Percentiles rank a stretch among this genome's conserved stretches.
Evolutionary conservation across 352 stramenopile genomes (phyloP).

Genomic region (Phytophthora pistaciae): DNA sequence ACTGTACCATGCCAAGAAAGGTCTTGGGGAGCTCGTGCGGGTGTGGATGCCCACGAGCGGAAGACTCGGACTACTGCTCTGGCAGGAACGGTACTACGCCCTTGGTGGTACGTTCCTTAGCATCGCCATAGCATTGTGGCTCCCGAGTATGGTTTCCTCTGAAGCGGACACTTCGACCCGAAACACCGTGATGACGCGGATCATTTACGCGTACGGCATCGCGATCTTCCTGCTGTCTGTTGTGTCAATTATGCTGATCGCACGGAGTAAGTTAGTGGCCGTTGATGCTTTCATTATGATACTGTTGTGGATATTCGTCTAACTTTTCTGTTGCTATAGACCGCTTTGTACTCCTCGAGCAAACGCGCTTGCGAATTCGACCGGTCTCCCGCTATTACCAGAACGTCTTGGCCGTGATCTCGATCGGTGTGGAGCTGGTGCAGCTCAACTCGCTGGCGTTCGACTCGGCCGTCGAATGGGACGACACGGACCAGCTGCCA

Average conservation of each 20-base stretch:
- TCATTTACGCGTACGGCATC: slow-evolving; percentile 51
- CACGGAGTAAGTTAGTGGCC: slow-evolving; percentile 36
- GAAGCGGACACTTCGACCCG: slow-evolving; percentile 7
- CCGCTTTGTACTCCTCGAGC: slow-evolving; percentile 63
- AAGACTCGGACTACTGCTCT: slow-evolving; percentile 54
- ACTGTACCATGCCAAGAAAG: slow-evolving; percentile 52
- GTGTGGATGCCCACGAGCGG: slow-evolving; percentile 75
- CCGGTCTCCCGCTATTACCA: slow-evolving; percentile 60
- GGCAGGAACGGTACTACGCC: slow-evolving; percentile 55
- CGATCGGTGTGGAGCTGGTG: slow-evolving; percentile 59
- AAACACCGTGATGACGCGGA: slow-evolving; percentile 48
- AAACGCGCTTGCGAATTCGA: slow-evolving; percentile 55
- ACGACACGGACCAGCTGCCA: slow-evolving; percentile 53
- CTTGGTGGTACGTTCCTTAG: slow-evolving; percentile 41
- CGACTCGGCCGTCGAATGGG: slow-evolving; percentile 62
- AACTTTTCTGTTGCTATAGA: slow-evolving; percentile 28
- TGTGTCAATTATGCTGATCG: slow-evolving; percentile 49
- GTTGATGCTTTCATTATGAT: neutral
- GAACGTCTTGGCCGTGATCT: slow-evolving; percentile 51
- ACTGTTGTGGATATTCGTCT: neutral
- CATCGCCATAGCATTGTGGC: slow-evolving; percentile 15
- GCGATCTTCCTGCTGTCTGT: slow-evolving; percentile 44
- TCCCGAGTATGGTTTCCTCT: slow-evolving; percentile 5
- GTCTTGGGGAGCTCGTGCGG: slow-evolving; percentile 48
- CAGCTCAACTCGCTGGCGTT: slow-evolving; percentile 74